These are phyloP conservation scores for Chrysanthemum seticuspe DNA, from an alignment of 129 eudicot species.

Conservation along the genomic window DNA sequence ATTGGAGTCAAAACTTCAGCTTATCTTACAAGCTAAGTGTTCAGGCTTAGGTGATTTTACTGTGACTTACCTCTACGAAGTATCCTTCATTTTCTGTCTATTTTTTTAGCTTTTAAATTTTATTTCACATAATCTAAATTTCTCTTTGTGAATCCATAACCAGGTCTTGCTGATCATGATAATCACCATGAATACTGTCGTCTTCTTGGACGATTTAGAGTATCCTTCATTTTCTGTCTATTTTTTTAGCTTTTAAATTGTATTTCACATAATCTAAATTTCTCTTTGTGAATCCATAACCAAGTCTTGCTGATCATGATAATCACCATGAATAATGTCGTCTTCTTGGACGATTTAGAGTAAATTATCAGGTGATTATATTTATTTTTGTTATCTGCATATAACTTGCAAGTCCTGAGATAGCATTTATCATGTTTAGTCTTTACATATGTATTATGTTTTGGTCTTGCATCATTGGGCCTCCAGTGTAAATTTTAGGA, in stretches of 20 bases:
- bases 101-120: slow-evolving; percentile 18
- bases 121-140: slow-evolving; percentile 13
- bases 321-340: slow-evolving; percentile 98
- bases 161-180: slow-evolving; percentile 94
- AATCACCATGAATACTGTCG: slow-evolving; percentile 98
- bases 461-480: background rate
- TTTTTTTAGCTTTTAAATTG: slow-evolving; percentile 17
- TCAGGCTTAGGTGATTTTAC: slow-evolving; percentile 7
- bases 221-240: slow-evolving; percentile 16
- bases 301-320: slow-evolving; percentile 94
- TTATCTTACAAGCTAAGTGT: slow-evolving; percentile 13
- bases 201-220: slow-evolving; percentile 68
- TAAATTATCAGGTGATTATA: slow-evolving; percentile 76
- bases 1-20: slow-evolving; percentile 67
- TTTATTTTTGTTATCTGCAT: background rate
- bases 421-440: background rate
- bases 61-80: slow-evolving; percentile 7
- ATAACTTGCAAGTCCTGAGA: background rate
- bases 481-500: too few relatives aligned
- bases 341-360: slow-evolving; percentile 95
- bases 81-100: slow-evolving; percentile 16
- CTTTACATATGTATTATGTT: background rate
- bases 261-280: slow-evolving; percentile 13
- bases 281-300: slow-evolving; percentile 23
- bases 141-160: slow-evolving; percentile 23